phyloP scores from a whole-genome alignment of 164 flowering plant species.

The Vitis riparia region DNA sequence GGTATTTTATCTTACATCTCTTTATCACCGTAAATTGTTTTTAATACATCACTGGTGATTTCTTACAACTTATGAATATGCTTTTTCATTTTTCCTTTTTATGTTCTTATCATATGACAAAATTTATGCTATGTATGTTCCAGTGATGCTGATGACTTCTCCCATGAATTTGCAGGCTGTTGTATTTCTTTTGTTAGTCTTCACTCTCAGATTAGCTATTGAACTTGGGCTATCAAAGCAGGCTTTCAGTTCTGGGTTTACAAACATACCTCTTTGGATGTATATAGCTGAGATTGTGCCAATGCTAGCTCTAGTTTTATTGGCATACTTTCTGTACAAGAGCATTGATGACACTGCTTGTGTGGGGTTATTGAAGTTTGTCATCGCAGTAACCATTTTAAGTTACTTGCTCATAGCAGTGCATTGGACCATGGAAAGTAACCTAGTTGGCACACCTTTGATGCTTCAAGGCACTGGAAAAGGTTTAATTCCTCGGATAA shows the following conservation, averaged over 20 bases:
- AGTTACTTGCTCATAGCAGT: slow-evolving; percentile 64
- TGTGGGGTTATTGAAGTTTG: slow-evolving; percentile 33
- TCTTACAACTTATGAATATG: too few species aligned
- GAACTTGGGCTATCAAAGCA: slow-evolving; percentile 85
- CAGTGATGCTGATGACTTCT: slow-evolving; percentile 6
- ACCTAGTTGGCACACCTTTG: slow-evolving; percentile 24
- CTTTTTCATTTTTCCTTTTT: too few species aligned
- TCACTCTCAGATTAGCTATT: slow-evolving; percentile 50
- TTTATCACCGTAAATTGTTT: background rate
- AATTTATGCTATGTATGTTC: background rate
- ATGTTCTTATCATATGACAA: too few species aligned
- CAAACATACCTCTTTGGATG: slow-evolving; percentile 40
- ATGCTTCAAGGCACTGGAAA: slow-evolving; percentile 36
- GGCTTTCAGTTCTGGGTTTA: slow-evolving; percentile 57
- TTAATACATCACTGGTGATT: background rate
- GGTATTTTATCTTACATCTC: slow-evolving; percentile 21
- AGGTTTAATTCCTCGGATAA: slow-evolving; percentile 50
- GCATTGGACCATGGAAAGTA: slow-evolving; percentile 71
- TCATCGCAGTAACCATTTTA: slow-evolving; percentile 39
- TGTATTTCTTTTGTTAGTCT: slow-evolving; percentile 51
- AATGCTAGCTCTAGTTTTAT: slow-evolving; percentile 43
- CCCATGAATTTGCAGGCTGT: slow-evolving; percentile 59
- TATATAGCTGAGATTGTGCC: slow-evolving; percentile 50
- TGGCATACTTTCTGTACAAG: slow-evolving; percentile 47
- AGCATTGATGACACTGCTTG: slow-evolving; percentile 24